phyloP scores from a whole-genome alignment of 345 rosid species.

The Turnera subulata region DNA sequence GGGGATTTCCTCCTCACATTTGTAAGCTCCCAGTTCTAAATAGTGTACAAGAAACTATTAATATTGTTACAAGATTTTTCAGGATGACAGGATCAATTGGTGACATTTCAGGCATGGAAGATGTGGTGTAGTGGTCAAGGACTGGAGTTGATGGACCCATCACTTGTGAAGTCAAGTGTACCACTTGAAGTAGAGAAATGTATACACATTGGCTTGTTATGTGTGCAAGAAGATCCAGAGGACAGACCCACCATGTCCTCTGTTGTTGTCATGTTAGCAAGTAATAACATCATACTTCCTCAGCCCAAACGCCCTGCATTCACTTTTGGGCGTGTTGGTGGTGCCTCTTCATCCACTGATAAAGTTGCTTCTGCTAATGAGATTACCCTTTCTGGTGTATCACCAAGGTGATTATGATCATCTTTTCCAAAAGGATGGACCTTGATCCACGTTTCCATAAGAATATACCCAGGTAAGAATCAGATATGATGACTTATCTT shows the following conservation, averaged over 20 bases:
- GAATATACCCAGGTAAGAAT: no score
- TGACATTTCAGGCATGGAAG: slow-evolving; percentile 13
- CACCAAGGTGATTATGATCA: slow-evolving; percentile 1
- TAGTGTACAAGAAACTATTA: no score
- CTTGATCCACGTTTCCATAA: no score
- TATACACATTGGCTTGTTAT: slow-evolving; percentile 3
- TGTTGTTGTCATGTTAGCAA: slow-evolving; percentile 15
- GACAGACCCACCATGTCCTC: slow-evolving; percentile 8
- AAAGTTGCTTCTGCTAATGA: background rate
- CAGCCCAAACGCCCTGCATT: slow-evolving; percentile 2
- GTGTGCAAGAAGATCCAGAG: slow-evolving; percentile 1
- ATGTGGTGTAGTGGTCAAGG: slow-evolving; percentile 8
- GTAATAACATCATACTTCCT: background rate
- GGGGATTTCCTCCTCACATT: background rate
- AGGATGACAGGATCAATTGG: background rate
- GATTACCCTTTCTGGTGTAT: slow-evolving; percentile 3
- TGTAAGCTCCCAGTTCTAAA: background rate
- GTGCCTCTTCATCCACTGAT: background rate
- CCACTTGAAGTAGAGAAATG: slow-evolving; percentile 8
- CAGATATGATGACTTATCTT: no score
- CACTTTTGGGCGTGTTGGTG: background rate
- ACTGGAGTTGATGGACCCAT: slow-evolving; percentile 5
- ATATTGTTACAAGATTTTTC: no score
- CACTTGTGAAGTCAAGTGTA: background rate
- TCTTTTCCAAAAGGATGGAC: no score